Percentiles rank a stretch among this genome's conserved stretches.
Evolutionary conservation across 345 rosid species (phyloP).

Genomic region (Trapa bicornis): DNA sequence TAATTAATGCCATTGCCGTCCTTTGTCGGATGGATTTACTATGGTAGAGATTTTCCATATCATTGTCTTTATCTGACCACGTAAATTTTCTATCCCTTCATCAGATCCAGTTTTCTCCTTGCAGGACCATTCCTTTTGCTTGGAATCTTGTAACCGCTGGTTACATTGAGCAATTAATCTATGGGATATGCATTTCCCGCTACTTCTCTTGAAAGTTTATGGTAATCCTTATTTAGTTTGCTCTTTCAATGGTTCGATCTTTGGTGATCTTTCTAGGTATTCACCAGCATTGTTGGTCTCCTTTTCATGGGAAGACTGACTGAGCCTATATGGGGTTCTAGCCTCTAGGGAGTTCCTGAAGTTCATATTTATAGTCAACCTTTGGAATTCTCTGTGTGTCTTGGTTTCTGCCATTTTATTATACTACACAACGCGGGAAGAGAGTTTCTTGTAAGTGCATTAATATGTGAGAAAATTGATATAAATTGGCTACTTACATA

Average conservation of each 20-base stretch:
- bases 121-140: conserved; percentile 93
- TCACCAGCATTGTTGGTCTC: conserved; percentile 63
- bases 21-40: not conserved
- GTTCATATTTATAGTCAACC: conserved; percentile 76
- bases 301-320: conserved; percentile 87
- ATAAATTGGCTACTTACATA: not conserved
- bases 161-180: conserved; percentile 63
- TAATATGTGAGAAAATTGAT: conserved; percentile 1
- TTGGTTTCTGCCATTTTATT: conserved; percentile 62
- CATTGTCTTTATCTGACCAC: not conserved
- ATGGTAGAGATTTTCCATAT: not conserved
- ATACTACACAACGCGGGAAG: conserved; percentile 68
- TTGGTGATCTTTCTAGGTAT: conserved; percentile 1
- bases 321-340: conserved; percentile 95
- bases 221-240: not conserved
- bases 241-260: not conserved
- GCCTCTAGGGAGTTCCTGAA: conserved; percentile 93
- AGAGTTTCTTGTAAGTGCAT: conserved; percentile 70
- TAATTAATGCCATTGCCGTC: not conserved
- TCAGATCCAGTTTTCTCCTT: conserved; percentile 7
- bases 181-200: conserved; percentile 50
- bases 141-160: conserved; percentile 96
- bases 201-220: not conserved
- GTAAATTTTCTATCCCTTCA: not conserved
- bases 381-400: conserved; percentile 67